Conservation (phyloP, 331 rosid species). For the Pyrus hybrid region DNA sequence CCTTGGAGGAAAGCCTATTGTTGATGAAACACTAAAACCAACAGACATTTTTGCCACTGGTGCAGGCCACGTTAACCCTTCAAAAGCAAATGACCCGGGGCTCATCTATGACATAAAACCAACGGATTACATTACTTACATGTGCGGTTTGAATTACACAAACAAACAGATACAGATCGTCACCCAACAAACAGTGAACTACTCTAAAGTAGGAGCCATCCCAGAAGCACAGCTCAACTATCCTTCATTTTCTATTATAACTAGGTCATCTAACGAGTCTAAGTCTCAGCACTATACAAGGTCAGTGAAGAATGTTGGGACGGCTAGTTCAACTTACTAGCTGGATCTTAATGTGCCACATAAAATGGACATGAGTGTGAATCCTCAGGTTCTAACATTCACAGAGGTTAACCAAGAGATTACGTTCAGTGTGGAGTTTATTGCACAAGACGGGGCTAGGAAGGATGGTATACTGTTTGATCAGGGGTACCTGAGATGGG, state of each 20-base stretch:
- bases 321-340: constrained; percentile 22
- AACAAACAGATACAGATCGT: constrained; percentile 28
- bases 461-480: constrained; percentile 6
- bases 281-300: constrained; percentile 32
- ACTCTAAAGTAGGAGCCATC: constrained; percentile 21
- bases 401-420: constrained; percentile 37
- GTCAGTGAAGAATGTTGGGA: constrained; percentile 46
- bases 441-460: constrained; percentile 2
- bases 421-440: constrained; percentile 34
- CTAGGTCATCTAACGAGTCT: background rate
- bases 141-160: constrained; percentile 55
- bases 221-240: constrained; percentile 44
- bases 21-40: constrained; percentile 28
- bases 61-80: constrained; percentile 58
- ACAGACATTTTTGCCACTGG: constrained; percentile 43
- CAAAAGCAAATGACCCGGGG: constrained; percentile 44
- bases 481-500: constrained; percentile 50
- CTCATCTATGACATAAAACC: constrained; percentile 45
- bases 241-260: constrained; percentile 39
- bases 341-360: constrained; percentile 13
- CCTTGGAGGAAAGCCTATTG: constrained; percentile 23
- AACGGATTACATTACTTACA: constrained; percentile 52
- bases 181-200: constrained; percentile 22
- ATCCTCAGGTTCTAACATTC: constrained; percentile 37
- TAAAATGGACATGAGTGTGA: constrained; percentile 34